Base-by-base conservation (phyloP, 768 basidiomycete genomes). In the Termitomyces sp. region DNA sequence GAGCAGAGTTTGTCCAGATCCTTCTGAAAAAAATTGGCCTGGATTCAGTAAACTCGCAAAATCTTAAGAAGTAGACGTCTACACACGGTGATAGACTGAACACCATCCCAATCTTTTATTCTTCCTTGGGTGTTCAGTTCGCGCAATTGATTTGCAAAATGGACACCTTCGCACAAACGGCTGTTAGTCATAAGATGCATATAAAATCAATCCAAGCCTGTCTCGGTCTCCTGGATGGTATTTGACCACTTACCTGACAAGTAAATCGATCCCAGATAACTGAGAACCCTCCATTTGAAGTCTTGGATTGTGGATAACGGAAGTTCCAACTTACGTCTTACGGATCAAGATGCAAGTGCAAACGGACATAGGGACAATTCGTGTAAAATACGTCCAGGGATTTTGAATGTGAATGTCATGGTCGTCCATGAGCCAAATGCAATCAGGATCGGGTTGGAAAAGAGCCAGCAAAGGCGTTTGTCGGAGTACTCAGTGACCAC, bases 111-210 rank as follows among this genome's bases (percentile, higher is more conserved):
- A 26, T 52, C 37, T 40, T 27, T 53, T 5, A 22, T 30, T 16
- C 56, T 56, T 3, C 44, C 61, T n/a, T 32, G 37, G 20, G 5
- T 39, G 6, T 49, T 26, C 7, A 62, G 10, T 6, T 53, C 24
- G 30, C 27, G 32, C 18, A 60, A 13, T 7, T 45, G 42, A 0
- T 55, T 16, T 16, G 49, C 33, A n/a, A 62, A 13, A n/a, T 46
- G 53, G 30, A 64, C 55, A 10, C 50, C 61, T 44, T 59, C 53
- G 8, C 22, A 30, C 39, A 62, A 46, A 20, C 20, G 36, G 13
- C 63, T 64, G 34, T 24, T 27, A 14, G 24, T 4, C 12, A 8
- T 7, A 30, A 2, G 24, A 27, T 26, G 27, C 8, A 30, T 12
- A n/a, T 4, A 39, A 51, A 16, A 26, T 26, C 37, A 27, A 20